Evolutionary conservation across 208 protist species (phyloP), one percentile per base, ranked within the genome.

Genomic region (Trypanosoma brucei): DNA sequence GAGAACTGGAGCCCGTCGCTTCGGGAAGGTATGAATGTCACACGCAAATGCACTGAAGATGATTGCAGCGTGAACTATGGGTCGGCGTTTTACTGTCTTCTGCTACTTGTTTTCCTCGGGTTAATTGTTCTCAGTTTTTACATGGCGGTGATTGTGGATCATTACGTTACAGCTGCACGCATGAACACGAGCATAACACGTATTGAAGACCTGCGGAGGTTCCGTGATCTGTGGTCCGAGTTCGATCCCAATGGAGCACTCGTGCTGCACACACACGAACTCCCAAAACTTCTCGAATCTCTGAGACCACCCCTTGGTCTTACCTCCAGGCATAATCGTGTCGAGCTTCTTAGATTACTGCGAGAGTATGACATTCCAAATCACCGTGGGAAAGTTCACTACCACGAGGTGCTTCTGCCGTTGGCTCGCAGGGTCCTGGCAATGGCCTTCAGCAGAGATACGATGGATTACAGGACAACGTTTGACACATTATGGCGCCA

Each of bases 341-440:
- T 80, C 2, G 91, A 95, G 75, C 61, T 96, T 50, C 65, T 96
- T 55, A 73, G 72, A 13, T 53, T 89, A 44, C 69, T 92, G 56
- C 82, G 84, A n/a, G 84, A 91, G 76, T 96, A 96, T 76, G 72
- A 88, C 58, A 93, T 96, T 45, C 85, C 92, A 30, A 79, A 89
- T 36, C 83, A 91, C 68, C 60, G 78, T 38, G 88, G 92, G 11
- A 68, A 72, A 48, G 82, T 96, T 34, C 79, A 91, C 69, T 96
- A 94, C 78, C 72, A 93, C 68, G 92, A 94, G 36, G 88, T 94
- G 13, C 72, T 95, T 8, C 62, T 90, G 50, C 84, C 92, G 30
- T 68, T 96, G 8, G 89, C 88, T 22, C 79, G 87, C 8, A 86
- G 89, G 44, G 83, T 91, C 35, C 84, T 92, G 62, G 82, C 84